Base-by-base conservation (phyloP, 2,329 filamentous ascomycete species). In the Trichophyton simii region DNA sequence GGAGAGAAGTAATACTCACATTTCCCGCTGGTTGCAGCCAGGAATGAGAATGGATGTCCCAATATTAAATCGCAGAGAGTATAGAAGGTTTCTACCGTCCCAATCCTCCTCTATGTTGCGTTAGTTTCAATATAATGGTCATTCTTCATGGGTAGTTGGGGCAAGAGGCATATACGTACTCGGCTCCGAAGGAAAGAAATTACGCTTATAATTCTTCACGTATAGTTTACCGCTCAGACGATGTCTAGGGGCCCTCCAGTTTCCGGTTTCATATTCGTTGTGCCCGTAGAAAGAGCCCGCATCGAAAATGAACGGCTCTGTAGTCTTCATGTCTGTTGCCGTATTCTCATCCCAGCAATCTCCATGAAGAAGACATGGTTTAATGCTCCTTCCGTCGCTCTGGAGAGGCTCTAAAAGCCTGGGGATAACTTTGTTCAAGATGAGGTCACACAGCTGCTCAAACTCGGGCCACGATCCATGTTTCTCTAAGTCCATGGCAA, bases 331-430 rank as follows among this genome's bases (percentile, higher is more conserved):
- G 52, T 73, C 67, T 0, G 66, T 70, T 0, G 67, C 70, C 0
- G 65, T 67, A 54, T 75, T 75, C 7, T 67, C 68, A 20, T 74
- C 71, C 70, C 71, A 74, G 2, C 72, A 60, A 52, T 74, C 69
- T 0, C 72, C 72, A 36, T 75, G 72, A 1, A 72, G 61, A 1
- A 74, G 60, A 31, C 68, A 67, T 1, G 72, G 72, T 60, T 69
- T 70, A 34, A 74, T 68, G 2, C 54, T 63, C 2, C 72, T 66
- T 1, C 71, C 71, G 9, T 68, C 66, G 6, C 66, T 64, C 63
- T 73, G 67, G 8, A 75, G 61, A 0, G 67, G 69, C 1, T 65
- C 59, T 0, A 75, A 64, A 0, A 74, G 67, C 6, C 70, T 62
- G 4, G 69, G 71, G 0, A 73, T 66, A 1, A 73, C 69, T 25